phyloP scores from a whole-genome alignment of 352 stramenopile species.

The Pythium utonaiense region DNA sequence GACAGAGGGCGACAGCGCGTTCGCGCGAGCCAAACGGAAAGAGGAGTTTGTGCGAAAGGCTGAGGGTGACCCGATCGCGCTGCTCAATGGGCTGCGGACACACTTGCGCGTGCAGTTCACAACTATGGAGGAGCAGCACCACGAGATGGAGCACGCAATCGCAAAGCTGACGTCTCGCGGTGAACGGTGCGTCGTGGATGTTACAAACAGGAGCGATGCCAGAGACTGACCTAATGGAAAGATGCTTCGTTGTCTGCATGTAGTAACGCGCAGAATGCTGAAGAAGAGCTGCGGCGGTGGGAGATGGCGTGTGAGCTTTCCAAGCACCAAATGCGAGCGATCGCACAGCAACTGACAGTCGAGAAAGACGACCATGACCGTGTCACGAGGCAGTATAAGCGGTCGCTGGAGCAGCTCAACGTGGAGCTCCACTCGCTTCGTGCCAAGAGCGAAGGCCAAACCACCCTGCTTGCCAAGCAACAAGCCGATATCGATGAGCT shows the following conservation, averaged over 20 bases:
- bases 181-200: conserved; percentile 30
- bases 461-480: conserved; percentile 9
- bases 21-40: conserved; percentile 45
- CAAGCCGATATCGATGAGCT: conserved; percentile 21
- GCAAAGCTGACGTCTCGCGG: conserved; percentile 22
- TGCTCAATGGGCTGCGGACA: conserved; percentile 65
- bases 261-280: conserved; percentile 32
- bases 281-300: conserved; percentile 35
- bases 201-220: background rate
- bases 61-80: conserved; percentile 58
- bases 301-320: conserved; percentile 24
- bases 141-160: conserved; percentile 24
- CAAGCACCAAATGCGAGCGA: conserved; percentile 26
- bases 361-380: conserved; percentile 29
- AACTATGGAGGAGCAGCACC: conserved; percentile 36
- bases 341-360: conserved; percentile 30
- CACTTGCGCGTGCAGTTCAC: conserved; percentile 66
- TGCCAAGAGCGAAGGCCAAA: conserved; percentile 7
- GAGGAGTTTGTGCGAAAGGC: conserved; percentile 54
- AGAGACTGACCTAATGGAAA: background rate
- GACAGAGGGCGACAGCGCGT: conserved; percentile 19
- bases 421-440: conserved; percentile 21
- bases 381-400: conserved; percentile 32
- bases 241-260: background rate
- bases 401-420: conserved; percentile 31